Percentiles rank a stretch among this genome's conserved stretches.
Evolutionary conservation across 352 stramenopile genomes (phyloP).

Genomic region (Globisporangium mamillatum): DNA sequence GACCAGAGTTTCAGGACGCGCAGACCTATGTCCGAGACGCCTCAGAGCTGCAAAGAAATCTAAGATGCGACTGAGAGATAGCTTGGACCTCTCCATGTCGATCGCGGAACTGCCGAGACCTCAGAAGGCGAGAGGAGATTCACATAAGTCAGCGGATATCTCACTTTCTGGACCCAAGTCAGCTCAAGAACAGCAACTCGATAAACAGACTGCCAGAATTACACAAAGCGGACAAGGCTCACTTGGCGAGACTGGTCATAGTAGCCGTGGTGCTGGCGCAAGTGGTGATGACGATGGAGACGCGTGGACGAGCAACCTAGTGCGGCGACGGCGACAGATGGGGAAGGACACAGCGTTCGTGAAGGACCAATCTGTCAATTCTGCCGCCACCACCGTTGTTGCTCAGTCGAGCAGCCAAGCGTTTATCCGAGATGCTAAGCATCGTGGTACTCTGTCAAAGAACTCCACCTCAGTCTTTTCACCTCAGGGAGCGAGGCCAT

Average conservation of each 20-base stretch:
- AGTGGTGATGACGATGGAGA: not conserved
- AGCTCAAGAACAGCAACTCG: not conserved
- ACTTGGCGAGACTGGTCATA: not conserved
- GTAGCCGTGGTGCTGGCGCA: not conserved
- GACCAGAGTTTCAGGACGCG: not conserved
- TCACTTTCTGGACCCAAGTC: not conserved
- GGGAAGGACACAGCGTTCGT: slow-evolving; percentile 17
- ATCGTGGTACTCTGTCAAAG: not conserved
- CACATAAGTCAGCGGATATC: not conserved
- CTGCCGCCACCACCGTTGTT: not conserved
- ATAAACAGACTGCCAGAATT: not conserved
- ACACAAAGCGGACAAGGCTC: slow-evolving; percentile 2
- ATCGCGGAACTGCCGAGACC: slow-evolving; percentile 15
- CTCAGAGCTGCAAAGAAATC: slow-evolving; percentile 1
- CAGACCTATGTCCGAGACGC: not conserved
- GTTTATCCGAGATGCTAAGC: not conserved
- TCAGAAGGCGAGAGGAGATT: not conserved
- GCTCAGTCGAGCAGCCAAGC: not conserved
- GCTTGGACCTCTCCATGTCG: slow-evolving; percentile 55
- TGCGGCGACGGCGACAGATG: slow-evolving; percentile 43
- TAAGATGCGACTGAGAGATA: slow-evolving; percentile 36
- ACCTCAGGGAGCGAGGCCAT: not conserved
- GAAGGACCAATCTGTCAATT: not conserved
- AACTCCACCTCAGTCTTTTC: not conserved
- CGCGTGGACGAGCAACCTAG: slow-evolving; percentile 27